phyloP scores from a whole-genome alignment of 2,329 filamentous ascomycete species.

The Aspergillus brasiliensis region DNA sequence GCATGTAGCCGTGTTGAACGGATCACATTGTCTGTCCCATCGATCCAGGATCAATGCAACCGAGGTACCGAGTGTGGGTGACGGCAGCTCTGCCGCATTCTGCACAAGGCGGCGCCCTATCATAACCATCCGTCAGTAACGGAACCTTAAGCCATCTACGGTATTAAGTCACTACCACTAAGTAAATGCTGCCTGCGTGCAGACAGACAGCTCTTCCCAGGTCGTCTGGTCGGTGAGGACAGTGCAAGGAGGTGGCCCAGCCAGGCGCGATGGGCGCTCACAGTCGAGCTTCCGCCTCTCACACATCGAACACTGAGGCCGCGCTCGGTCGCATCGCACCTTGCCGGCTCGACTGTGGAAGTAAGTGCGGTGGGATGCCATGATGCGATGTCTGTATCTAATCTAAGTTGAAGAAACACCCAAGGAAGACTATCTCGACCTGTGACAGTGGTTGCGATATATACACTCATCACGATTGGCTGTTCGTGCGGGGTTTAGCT shows the following conservation, averaged over 20 bases:
- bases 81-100: not conserved
- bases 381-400: not conserved
- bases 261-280: conserved; percentile 1
- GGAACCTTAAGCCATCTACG: not conserved
- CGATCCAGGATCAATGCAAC: not conserved
- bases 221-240: not conserved
- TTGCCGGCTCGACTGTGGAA: conserved; percentile 11
- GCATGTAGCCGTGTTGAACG: not conserved
- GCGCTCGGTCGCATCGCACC: conserved; percentile 10
- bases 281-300: not conserved
- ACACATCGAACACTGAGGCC: conserved; percentile 8
- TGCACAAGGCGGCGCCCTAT: not conserved
- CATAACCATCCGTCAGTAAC: not conserved
- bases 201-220: conserved; percentile 6
- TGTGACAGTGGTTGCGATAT: not conserved
- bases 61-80: not conserved
- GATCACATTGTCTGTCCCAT: not conserved
- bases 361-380: conserved; percentile 1
- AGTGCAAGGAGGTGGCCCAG: conserved; percentile 3
- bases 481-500: too few relatives aligned
- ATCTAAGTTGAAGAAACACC: too few relatives aligned
- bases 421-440: not conserved
- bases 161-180: not conserved
- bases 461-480: not conserved
- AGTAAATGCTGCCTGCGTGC: conserved; percentile 2